Evolutionary conservation across 164 flowering plant genomes (phyloP).

Genomic region (Stephania yunnanensis): DNA sequence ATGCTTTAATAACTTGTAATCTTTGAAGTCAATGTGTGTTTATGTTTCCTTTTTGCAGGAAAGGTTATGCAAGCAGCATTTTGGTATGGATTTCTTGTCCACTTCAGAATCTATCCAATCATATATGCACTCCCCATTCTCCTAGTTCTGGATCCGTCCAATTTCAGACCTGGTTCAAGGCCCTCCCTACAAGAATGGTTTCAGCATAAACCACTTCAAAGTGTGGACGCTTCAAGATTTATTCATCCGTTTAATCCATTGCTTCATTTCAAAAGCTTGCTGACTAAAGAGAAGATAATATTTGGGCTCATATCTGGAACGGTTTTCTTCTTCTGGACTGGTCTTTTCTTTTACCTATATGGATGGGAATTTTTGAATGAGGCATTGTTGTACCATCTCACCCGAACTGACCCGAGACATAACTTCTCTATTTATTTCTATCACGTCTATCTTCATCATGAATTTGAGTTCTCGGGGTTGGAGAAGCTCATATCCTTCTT

Average conservation of each 20-base stretch:
- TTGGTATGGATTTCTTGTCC: conserved; percentile 95
- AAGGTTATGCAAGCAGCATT: conserved; percentile 65
- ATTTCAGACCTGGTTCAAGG: conserved; percentile 37
- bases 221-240: conserved; percentile 12
- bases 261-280: conserved; percentile 28
- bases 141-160: conserved; percentile 52
- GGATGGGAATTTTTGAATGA: conserved; percentile 85
- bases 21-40: not conserved
- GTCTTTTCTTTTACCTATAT: conserved; percentile 60
- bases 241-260: conserved; percentile 10
- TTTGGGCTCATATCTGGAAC: conserved; percentile 65
- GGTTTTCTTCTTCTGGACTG: conserved; percentile 63
- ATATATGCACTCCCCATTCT: conserved; percentile 83
- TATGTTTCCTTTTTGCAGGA: conserved; percentile 37
- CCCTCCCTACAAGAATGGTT: conserved; percentile 47
- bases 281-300: conserved; percentile 47
- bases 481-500: conserved; percentile 86
- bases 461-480: conserved; percentile 42
- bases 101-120: conserved; percentile 87
- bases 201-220: conserved; percentile 19
- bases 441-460: conserved; percentile 81
- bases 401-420: conserved; percentile 97
- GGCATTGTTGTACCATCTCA: conserved; percentile 85
- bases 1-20: not conserved
- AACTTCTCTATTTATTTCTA: conserved; percentile 94